Conservation (phyloP, 2,329 filamentous ascomycete species). For the Neonectria sp. region DNA sequence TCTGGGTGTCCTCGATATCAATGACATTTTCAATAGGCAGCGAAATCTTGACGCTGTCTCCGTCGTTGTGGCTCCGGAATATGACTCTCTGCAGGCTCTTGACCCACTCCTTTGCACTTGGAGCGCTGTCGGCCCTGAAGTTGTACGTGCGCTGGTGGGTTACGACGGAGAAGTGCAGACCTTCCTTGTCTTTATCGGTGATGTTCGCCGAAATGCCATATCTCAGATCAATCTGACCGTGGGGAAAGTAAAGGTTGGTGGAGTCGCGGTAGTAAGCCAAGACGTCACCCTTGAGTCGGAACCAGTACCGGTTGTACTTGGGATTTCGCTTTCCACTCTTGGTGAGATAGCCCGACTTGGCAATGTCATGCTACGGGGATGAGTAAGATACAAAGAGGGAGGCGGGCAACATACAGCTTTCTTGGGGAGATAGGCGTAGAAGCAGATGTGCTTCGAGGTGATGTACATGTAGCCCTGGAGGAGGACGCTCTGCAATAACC, state of each 20-base stretch:
- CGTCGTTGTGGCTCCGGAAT: slow-evolving; percentile 95
- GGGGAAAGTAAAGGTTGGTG: slow-evolving; percentile 90
- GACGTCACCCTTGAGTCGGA: slow-evolving; percentile 91
- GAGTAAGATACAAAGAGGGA: slow-evolving; percentile 22
- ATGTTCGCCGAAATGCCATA: slow-evolving; percentile 92
- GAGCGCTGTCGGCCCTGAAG: slow-evolving; percentile 89
- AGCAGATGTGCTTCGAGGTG: slow-evolving; percentile 92
- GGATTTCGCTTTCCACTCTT: slow-evolving; percentile 93
- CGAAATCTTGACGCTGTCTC: slow-evolving; percentile 96
- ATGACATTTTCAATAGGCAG: slow-evolving; percentile 90
- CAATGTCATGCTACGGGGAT: slow-evolving; percentile 72
- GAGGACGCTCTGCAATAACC: slow-evolving; percentile 90
- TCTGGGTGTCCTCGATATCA: slow-evolving; percentile 91
- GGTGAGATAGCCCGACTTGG: slow-evolving; percentile 89
- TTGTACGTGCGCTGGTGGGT: slow-evolving; percentile 88
- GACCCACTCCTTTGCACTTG: slow-evolving; percentile 96
- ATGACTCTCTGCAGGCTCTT: slow-evolving; percentile 95
- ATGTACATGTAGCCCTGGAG: slow-evolving; percentile 98
- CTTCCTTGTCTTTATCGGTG: slow-evolving; percentile 83
- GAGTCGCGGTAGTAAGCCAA: slow-evolving; percentile 90
- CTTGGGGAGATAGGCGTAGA: slow-evolving; percentile 97
- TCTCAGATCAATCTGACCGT: slow-evolving; percentile 91
- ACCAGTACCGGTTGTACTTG: slow-evolving; percentile 93
- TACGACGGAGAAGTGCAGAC: slow-evolving; percentile 82
- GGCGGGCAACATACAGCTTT: slow-evolving; percentile 76